Base-by-base conservation (phyloP, 192 early-diverging fungal species). In the Coemansia sp. region DNA sequence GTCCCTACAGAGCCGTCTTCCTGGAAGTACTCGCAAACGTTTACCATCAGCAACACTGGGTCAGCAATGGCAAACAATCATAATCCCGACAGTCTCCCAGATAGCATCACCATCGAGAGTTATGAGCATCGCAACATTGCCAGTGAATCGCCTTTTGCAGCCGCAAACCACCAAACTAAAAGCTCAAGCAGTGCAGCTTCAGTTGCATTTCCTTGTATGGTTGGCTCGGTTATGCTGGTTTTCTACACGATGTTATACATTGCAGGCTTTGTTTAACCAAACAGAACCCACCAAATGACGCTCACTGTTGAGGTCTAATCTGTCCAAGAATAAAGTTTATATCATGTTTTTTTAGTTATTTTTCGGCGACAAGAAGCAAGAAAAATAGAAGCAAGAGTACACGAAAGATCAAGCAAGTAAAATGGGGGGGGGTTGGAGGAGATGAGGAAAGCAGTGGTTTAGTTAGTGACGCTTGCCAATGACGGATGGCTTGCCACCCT, bases 401-500 rank as follows among this genome's bases (percentile, higher is more conserved):
- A 39, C 43, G 21, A 43, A 21, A 62, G 26, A 7, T 26, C 8
- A 54, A 18, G 16, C 16, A 49, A 22, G 3, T 5, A 43, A 66
- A 39, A 46, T 22, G 37, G 12, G 26, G 6, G 22, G 7, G 7
- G 16, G 4, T 49, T 49, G 47, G 26, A 54, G 26, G 6, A 3
- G 8, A 12, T 8, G 12, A 54, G 15, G 4, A 15, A 54, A 54
- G 8, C 22, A 54, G 26, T 12, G 37, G 5, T 41, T 15, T 32
- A 40, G 42, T 73, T 61, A 81, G 41, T 71, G 56, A 16, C 73
- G 78, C 67, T 72, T 74, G 63, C 67, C 67, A 11, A 81, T 43
- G 37, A 61, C 63, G 19, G 73, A 58, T 18, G 78, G 78, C 71
- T 81, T 81, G 49, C 71, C 66, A 18, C 78, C 78, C 58, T 61